These are phyloP conservation scores for Schizosaccharomyces osmophilus DNA, from an alignment of 805 yeast genomes.

Conservation along the genomic window DNA sequence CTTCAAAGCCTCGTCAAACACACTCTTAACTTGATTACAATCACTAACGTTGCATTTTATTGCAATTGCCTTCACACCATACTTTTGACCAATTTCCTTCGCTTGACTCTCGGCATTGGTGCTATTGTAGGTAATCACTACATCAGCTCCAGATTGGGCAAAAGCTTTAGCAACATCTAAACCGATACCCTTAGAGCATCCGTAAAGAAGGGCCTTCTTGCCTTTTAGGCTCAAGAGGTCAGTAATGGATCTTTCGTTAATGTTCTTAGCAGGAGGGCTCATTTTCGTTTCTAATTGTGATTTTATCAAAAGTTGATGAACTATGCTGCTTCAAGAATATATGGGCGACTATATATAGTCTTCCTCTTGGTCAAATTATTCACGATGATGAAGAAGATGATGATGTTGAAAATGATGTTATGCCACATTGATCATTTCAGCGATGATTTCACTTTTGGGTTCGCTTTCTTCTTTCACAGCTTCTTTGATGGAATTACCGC, in stretches of 20 bases:
- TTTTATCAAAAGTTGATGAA: too few species aligned
- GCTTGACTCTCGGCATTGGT: conserved; percentile 35
- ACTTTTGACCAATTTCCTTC: conserved; percentile 26
- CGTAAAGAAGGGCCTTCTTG: conserved; percentile 64
- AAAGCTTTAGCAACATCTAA: conserved; percentile 57
- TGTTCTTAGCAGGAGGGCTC: background rate
- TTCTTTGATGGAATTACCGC: too few species aligned
- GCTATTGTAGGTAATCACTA: conserved; percentile 17
- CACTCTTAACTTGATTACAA: conserved; percentile 22
- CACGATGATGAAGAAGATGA: too few species aligned
- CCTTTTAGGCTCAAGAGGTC: conserved; percentile 61
- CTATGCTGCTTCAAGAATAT: too few species aligned
- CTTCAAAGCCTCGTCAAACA: conserved; percentile 25
- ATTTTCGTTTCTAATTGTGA: background rate
- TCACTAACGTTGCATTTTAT: conserved; percentile 36
- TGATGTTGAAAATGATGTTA: too few species aligned
- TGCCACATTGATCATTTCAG: too few species aligned
- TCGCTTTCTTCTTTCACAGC: too few species aligned
- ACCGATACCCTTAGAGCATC: conserved; percentile 68
- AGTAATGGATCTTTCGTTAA: conserved; percentile 16
- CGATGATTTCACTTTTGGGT: too few species aligned
- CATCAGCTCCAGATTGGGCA: conserved; percentile 58
- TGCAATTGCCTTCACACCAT: conserved; percentile 38
- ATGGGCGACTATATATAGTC: too few species aligned
- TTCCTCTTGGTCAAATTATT: too few species aligned